phyloP scores from a whole-genome alignment of 2,329 filamentous ascomycete species.

The Aspergillus sp. region DNA sequence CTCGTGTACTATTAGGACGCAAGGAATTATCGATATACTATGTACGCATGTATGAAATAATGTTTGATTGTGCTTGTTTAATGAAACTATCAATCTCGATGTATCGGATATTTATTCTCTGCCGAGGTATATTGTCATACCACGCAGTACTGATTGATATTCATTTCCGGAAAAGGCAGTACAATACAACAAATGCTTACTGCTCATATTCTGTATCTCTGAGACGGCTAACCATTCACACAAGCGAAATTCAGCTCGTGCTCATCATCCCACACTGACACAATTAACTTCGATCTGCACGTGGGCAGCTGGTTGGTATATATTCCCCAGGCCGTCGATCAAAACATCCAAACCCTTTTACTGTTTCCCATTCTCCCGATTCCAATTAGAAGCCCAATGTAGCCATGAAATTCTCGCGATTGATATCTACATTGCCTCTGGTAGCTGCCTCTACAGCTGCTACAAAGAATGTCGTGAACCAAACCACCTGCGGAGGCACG shows the following conservation, averaged over 20 bases:
- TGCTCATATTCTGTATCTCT: too few species aligned
- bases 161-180: too few species aligned
- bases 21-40: too few species aligned
- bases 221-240: too few species aligned
- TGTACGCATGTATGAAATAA: too few species aligned
- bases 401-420: constrained; percentile 16
- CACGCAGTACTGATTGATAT: too few species aligned
- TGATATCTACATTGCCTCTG: constrained; percentile 10
- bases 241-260: too few species aligned
- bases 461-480: constrained; percentile 30
- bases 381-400: background rate
- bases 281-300: background rate
- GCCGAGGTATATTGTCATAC: too few species aligned
- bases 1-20: background rate
- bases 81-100: too few species aligned
- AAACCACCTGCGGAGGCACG: constrained; percentile 54
- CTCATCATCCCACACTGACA: background rate
- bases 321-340: background rate
- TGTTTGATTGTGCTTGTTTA: too few species aligned
- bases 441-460: constrained; percentile 11
- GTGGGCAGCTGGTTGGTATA: background rate
- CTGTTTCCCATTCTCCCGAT: background rate
- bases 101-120: too few species aligned
- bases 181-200: too few species aligned
- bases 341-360: background rate